Conservation (phyloP, 352 stramenopile species). For the Aphanomyces cochlioides region DNA sequence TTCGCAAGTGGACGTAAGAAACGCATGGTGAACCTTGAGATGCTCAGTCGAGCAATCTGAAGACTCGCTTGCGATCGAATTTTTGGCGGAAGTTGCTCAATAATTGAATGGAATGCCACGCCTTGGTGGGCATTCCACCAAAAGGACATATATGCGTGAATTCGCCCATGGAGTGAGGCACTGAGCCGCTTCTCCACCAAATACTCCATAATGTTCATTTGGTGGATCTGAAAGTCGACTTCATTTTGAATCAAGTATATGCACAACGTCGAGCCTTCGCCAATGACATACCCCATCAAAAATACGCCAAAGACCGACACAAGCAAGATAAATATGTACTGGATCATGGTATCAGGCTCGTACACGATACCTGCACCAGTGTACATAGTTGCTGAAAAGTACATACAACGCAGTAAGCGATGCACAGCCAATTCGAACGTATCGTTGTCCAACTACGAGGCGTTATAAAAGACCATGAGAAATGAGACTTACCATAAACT, state of each 20-base stretch:
- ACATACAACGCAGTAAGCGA: not conserved
- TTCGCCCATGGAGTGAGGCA: not conserved
- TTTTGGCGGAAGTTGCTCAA: constrained; percentile 20
- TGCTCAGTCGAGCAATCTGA: constrained; percentile 19
- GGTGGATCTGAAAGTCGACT: constrained; percentile 31
- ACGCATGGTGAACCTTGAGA: constrained; percentile 20
- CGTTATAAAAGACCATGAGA: not conserved
- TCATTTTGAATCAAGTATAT: constrained; percentile 32
- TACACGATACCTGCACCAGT: constrained; percentile 16
- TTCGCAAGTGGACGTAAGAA: constrained; percentile 14
- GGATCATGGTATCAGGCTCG: constrained; percentile 21
- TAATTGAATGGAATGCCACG: constrained; percentile 25
- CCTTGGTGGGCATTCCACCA: constrained; percentile 25
- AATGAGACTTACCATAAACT: not conserved
- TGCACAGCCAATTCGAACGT: not conserved
- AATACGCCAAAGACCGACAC: constrained; percentile 28
- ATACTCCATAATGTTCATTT: constrained; percentile 31
- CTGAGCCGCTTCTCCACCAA: constrained; percentile 16
- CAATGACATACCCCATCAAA: constrained; percentile 30
- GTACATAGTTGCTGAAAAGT: constrained; percentile 8
- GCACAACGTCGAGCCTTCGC: constrained; percentile 22
- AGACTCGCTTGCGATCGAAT: constrained; percentile 26
- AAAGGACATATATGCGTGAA: constrained; percentile 23
- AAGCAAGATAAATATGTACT: constrained; percentile 24
- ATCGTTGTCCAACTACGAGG: not conserved